phyloP scores from a whole-genome alignment of 371 early-diverging fungal species.

The Apophysomyces sp. region DNA sequence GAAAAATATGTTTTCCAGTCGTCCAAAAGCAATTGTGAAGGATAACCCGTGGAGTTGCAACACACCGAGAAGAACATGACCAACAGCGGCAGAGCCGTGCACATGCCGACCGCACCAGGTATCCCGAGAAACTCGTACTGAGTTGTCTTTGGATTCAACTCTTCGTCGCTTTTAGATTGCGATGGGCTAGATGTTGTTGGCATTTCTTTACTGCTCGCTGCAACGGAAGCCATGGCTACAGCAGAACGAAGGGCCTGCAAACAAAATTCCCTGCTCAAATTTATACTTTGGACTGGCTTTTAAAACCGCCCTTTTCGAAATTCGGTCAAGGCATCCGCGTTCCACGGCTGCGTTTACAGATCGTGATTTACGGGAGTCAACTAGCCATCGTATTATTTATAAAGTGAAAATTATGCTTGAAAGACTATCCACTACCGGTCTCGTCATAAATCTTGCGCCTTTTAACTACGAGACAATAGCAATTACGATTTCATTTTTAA shows the following conservation, averaged over 20 bases:
- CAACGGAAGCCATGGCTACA: neutral
- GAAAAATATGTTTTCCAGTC: slow-evolving; percentile 21
- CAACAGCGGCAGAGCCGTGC: slow-evolving; percentile 60
- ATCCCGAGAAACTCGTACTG: slow-evolving; percentile 85
- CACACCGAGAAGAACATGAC: slow-evolving; percentile 47
- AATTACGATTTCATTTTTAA: neutral
- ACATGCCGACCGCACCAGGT: slow-evolving; percentile 69
- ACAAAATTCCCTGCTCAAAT: neutral
- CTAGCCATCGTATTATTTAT: neutral
- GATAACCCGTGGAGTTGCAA: slow-evolving; percentile 43
- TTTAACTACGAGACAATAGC: slow-evolving; percentile 14
- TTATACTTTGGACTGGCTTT: neutral
- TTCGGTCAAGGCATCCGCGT: neutral
- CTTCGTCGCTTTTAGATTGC: slow-evolving; percentile 3
- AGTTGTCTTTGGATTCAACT: slow-evolving; percentile 55
- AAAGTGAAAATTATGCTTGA: neutral
- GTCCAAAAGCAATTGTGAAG: slow-evolving; percentile 27
- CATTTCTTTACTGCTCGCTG: neutral
- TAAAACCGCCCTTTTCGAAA: neutral
- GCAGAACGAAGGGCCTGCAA: neutral
- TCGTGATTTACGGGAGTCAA: neutral
- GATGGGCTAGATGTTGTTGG: neutral
- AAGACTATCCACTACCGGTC: slow-evolving; percentile 19
- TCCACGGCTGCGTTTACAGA: neutral
- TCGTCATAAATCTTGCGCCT: slow-evolving; percentile 30